These are phyloP conservation scores for Colletotrichum trifolii DNA, from an alignment of 2,329 filamentous ascomycete species.

Conservation along the genomic window DNA sequence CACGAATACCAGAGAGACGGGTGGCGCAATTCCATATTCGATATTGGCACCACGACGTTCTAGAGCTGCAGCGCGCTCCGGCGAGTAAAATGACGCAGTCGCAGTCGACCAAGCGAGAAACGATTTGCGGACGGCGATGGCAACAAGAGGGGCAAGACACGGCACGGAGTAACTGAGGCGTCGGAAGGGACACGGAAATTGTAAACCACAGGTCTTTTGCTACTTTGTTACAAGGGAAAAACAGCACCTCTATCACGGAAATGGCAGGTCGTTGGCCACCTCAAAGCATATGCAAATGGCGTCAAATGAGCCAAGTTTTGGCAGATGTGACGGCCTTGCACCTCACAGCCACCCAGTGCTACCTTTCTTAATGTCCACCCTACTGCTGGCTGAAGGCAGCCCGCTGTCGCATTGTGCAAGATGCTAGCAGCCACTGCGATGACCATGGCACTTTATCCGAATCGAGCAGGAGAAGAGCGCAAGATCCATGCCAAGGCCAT, in stretches of 20 bases:
- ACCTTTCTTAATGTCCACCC: not conserved
- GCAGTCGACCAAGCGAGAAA: not conserved
- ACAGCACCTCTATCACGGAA: slow-evolving; percentile 21
- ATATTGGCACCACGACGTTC: slow-evolving; percentile 52
- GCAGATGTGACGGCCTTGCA: not conserved
- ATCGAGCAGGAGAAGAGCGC: slow-evolving; percentile 20
- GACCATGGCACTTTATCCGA: slow-evolving; percentile 5
- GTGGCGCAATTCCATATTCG: slow-evolving; percentile 90
- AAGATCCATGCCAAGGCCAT: slow-evolving; percentile 6
- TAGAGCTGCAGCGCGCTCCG: slow-evolving; percentile 16
- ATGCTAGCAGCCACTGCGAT: not conserved
- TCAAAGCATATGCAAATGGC: slow-evolving; percentile 4
- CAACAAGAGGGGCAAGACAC: slow-evolving; percentile 3
- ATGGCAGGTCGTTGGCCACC: slow-evolving; percentile 22
- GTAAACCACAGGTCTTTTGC: not conserved
- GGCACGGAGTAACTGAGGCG: slow-evolving; percentile 1
- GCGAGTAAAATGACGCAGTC: slow-evolving; percentile 16
- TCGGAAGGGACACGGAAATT: slow-evolving; percentile 7
- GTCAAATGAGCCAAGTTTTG: not conserved
- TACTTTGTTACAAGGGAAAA: slow-evolving; percentile 18
- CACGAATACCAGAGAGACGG: slow-evolving; percentile 77
- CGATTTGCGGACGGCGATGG: not conserved
- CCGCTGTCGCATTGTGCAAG: too few species aligned
- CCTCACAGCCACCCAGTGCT: slow-evolving; percentile 1
- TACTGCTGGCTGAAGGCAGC: not conserved